phyloP scores from a whole-genome alignment of 192 early-diverging fungal genomes.

The Piromyces sp. region DNA sequence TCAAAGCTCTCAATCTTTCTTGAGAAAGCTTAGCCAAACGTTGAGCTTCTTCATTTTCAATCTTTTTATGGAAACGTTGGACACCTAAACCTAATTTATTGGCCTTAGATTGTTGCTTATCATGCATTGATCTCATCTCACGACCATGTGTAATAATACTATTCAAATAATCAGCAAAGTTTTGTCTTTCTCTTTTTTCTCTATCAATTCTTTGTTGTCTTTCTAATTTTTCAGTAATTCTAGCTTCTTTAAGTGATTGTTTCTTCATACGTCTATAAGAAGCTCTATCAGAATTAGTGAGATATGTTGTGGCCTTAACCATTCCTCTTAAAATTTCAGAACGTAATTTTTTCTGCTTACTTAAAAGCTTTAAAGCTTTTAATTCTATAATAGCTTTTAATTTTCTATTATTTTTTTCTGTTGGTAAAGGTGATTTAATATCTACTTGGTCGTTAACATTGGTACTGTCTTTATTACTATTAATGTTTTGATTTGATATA shows the following conservation, averaged over 20 bases:
- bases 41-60: conserved; percentile 89
- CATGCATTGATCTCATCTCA: conserved; percentile 50
- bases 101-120: conserved; percentile 43
- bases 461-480: neutral
- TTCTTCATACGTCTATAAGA: conserved; percentile 66
- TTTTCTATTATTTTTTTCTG: conserved; percentile 23
- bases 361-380: conserved; percentile 60
- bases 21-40: conserved; percentile 62
- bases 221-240: conserved; percentile 78
- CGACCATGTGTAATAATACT: conserved; percentile 48
- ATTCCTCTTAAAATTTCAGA: conserved; percentile 58
- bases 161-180: conserved; percentile 58
- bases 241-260: conserved; percentile 62
- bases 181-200: conserved; percentile 66
- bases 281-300: conserved; percentile 59
- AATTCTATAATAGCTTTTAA: conserved; percentile 72
- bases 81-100: conserved; percentile 60
- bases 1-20: conserved; percentile 91
- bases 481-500: conserved; percentile 27
- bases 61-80: conserved; percentile 52
- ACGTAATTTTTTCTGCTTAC: conserved; percentile 59
- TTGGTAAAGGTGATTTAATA: neutral
- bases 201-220: conserved; percentile 71
- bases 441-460: neutral
- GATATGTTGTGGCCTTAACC: conserved; percentile 52